phyloP scores from a whole-genome alignment of 2,329 filamentous ascomycete genomes.

The Aspergillus fischeri region DNA sequence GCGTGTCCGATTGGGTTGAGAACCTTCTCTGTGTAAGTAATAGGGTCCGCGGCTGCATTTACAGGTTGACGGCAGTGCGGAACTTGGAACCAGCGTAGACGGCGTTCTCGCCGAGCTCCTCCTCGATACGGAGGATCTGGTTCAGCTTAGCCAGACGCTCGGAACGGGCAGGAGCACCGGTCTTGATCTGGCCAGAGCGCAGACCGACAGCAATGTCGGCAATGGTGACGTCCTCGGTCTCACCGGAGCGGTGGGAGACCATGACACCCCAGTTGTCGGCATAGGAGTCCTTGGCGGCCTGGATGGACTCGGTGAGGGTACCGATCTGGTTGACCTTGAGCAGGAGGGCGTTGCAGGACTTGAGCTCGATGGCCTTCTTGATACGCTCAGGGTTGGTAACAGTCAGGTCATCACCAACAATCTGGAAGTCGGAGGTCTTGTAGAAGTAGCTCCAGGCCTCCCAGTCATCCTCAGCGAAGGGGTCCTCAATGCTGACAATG shows the following conservation, averaged over 20 bases:
- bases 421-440: slow-evolving; percentile 98
- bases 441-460: slow-evolving; percentile 99
- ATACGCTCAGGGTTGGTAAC: slow-evolving; percentile 99
- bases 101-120: slow-evolving; percentile 90
- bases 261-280: slow-evolving; percentile 96
- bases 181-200: slow-evolving; percentile 97
- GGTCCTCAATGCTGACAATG: slow-evolving; percentile 98
- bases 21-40: background rate
- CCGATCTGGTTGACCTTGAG: slow-evolving; percentile 99
- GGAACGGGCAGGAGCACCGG: slow-evolving; percentile 89
- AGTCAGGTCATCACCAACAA: slow-evolving; percentile 96
- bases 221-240: slow-evolving; percentile 99
- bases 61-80: slow-evolving; percentile 85
- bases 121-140: slow-evolving; percentile 99
- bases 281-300: slow-evolving; percentile 98
- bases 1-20: slow-evolving; percentile 2
- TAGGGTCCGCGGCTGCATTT: slow-evolving; percentile 40
- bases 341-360: slow-evolving; percentile 96
- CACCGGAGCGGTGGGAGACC: slow-evolving; percentile 98
- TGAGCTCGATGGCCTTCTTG: slow-evolving; percentile 99
- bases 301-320: slow-evolving; percentile 96
- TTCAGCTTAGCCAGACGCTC: slow-evolving; percentile 99
- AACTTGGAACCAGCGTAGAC: slow-evolving; percentile 90
- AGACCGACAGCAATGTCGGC: slow-evolving; percentile 97
- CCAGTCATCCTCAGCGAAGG: slow-evolving; percentile 99